phyloP scores from a whole-genome alignment of 306 rosid species.

The Casuarina glauca region DNA sequence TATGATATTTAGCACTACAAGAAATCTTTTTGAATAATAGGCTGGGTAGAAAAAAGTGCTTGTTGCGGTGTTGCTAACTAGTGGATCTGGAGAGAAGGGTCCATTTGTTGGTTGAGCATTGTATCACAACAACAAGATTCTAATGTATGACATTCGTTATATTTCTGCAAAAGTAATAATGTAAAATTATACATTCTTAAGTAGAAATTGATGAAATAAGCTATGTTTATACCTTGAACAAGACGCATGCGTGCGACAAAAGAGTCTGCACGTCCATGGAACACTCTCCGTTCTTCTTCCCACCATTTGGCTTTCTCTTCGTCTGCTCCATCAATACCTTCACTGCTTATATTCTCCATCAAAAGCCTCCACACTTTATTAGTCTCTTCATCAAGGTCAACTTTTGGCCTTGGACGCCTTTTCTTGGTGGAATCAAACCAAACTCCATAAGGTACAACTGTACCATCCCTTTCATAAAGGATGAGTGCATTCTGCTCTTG shows the following conservation, averaged over 20 bases:
- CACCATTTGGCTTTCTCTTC: constrained; percentile 89
- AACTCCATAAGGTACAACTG: constrained; percentile 59
- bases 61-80: not conserved
- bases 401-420: constrained; percentile 78
- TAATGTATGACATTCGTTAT: not conserved
- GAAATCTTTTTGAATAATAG: not conserved
- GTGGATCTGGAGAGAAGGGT: not conserved
- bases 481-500: constrained; percentile 46
- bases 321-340: constrained; percentile 90
- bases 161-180: not conserved
- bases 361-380: constrained; percentile 94
- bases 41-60: not conserved
- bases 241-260: constrained; percentile 98
- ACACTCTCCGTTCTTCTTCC: constrained; percentile 94
- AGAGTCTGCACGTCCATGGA: constrained; percentile 89
- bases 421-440: constrained; percentile 61
- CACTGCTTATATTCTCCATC: constrained; percentile 75
- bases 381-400: constrained; percentile 91
- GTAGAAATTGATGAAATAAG: constrained; percentile 8
- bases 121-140: not conserved
- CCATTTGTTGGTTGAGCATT: not conserved
- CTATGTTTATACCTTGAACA: constrained; percentile 78
- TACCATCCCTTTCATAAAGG: constrained; percentile 49
- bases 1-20: not conserved
- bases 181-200: not conserved